Base-by-base conservation (phyloP, 768 basidiomycete species). In the Calocera viscosa region DNA sequence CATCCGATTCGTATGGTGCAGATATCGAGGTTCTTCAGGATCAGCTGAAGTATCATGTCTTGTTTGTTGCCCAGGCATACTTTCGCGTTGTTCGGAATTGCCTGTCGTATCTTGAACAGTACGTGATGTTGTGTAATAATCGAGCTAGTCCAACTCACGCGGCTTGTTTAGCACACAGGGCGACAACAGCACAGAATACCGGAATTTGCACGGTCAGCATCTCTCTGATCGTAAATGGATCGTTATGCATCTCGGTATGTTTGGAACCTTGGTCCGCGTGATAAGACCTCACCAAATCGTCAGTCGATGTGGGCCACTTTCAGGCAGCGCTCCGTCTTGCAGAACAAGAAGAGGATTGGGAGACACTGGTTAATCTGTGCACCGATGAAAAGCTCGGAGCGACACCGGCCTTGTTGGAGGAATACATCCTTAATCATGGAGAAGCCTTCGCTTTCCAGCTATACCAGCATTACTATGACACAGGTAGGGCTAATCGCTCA, bases 401-500 rank as follows among this genome's bases (percentile, higher is more conserved):
- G 17, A 72, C 72, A 8, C 22, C 66, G 1, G 68, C 70, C 0
- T 68, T 71, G 22, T 65, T 93, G 19, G 82, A 86, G 71, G 74
- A 75, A 2, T 96, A 93, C 75, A 84, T 94, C 67, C 82, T 88
- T 49, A 82, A 80, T 71, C 95, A 88, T 76, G 84, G 87, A 64
- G 86, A 91, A 35, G 85, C 84, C 14, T 98, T 97, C 70, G 88
- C 93, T 0, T 85, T 82, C n/a, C 87, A 91, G 72, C 80, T 96
- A n/a, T 94, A 90, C 73, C 83, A 85, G 72, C 96, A 90, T 90
- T 95, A 91, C 74, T 89, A 95, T 64, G 89, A 92, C 70, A 87
- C 94, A 70, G 90, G 91, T 89, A 67, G 49, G 82, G 74, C 22
- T 26, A 19, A 17, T 60, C 53, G 26, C n/a, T n/a, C 12, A 5